Percentiles rank a stretch among this genome's conserved stretches.
Evolutionary conservation across 108 stramenopile species (phyloP).

Genomic region (Skeletonema grethae): DNA sequence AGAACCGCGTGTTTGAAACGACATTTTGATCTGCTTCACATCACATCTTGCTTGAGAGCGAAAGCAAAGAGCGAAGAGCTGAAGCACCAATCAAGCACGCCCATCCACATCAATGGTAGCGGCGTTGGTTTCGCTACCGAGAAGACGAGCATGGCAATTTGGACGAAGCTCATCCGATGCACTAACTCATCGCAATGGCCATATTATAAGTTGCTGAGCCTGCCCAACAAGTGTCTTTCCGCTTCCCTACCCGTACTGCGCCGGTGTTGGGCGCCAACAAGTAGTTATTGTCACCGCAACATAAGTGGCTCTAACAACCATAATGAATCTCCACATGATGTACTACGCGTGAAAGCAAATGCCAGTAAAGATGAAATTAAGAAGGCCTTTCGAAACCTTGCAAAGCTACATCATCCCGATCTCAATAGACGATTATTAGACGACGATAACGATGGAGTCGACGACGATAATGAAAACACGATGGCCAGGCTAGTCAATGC

Average conservation of each 20-base stretch:
- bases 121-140: too few species aligned
- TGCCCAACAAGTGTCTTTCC: background rate
- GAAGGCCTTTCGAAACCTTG: constrained; percentile 6
- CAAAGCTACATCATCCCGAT: constrained; percentile 28
- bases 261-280: background rate
- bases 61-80: too few species aligned
- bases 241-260: background rate
- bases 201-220: background rate
- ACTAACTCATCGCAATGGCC: background rate
- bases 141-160: background rate
- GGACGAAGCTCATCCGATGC: background rate
- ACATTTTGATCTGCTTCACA: too few species aligned
- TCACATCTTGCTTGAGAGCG: too few species aligned
- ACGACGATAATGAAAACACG: constrained; percentile 2
- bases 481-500: constrained; percentile 39
- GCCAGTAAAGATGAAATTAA: constrained; percentile 4
- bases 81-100: too few species aligned
- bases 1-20: too few species aligned
- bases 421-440: constrained; percentile 2
- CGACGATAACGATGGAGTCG: background rate
- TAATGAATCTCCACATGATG: constrained; percentile 1
- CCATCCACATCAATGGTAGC: too few species aligned
- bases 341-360: constrained; percentile 4
- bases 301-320: background rate
- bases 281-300: background rate